These are phyloP conservation scores for Blastobotrys aristatus DNA, from an alignment of 1,139 yeast species.

Conservation along the genomic window DNA sequence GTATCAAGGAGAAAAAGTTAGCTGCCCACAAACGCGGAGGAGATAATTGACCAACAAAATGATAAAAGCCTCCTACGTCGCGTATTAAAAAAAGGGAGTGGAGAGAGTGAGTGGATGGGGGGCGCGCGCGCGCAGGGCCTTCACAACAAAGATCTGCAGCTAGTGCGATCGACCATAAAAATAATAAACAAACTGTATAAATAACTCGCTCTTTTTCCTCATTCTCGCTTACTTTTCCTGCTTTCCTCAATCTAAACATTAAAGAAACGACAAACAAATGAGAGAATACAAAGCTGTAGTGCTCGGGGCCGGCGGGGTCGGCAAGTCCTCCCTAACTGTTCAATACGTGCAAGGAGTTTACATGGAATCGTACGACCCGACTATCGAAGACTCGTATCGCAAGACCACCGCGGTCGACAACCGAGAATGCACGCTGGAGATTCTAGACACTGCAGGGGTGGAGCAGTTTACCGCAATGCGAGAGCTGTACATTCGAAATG, in stretches of 20 bases:
- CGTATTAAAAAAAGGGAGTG: too few relatives aligned
- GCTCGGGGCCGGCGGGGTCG: conserved; percentile 98
- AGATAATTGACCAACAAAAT: too few relatives aligned
- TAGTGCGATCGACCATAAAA: background rate
- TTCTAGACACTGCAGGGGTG: conserved; percentile 45
- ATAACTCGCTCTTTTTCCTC: background rate
- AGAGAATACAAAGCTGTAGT: conserved; percentile 71
- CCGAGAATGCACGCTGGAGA: conserved; percentile 38
- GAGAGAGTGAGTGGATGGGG: too few relatives aligned
- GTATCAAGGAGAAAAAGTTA: too few relatives aligned
- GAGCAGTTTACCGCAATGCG: conserved; percentile 51
- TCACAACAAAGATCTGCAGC: too few relatives aligned
- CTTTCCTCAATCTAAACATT: background rate
- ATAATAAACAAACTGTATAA: background rate
- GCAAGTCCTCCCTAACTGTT: conserved; percentile 83
- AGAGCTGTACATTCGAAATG: conserved; percentile 53
- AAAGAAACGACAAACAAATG: background rate
- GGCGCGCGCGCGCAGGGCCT: background rate
- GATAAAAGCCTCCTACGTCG: too few relatives aligned
- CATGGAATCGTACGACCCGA: conserved; percentile 93
- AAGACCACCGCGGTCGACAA: conserved; percentile 38
- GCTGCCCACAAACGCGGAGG: too few relatives aligned
- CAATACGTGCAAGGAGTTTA: conserved; percentile 41
- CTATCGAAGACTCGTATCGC: conserved; percentile 65
- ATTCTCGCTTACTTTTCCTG: background rate